Base-by-base conservation (phyloP, 2,329 filamentous ascomycete genomes). In the Seiridium cupressi region DNA sequence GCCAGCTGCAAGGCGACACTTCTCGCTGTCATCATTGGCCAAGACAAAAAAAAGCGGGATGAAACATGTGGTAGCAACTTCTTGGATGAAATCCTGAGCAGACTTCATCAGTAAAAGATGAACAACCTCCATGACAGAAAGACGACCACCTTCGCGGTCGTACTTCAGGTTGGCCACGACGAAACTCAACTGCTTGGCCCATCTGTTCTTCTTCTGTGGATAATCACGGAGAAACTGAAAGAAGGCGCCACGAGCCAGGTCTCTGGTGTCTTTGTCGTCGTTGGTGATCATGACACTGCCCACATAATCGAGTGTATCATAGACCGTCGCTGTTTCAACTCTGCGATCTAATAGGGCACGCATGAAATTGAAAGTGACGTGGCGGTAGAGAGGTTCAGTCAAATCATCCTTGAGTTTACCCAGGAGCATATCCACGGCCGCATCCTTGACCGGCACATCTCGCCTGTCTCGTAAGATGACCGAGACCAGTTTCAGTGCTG, bases 211-310 rank as follows among this genome's bases (percentile, higher is more conserved):
- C 69, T 90, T 92, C 73, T 98, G 95, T 0, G 95, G 94, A 70
- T 97, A 99, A 58, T 97, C 93, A 65, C 93, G 87, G 59, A 99
- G 79, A 77, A 99, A 99, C 66, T 97, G 92, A 74, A 97, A 90
- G 75, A 96, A 99, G 11, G 92, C 90, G 26, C 92, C 92, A 60
- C 95, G 85, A 11, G 94, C 93, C 44, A 96, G 81, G 72, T 97
- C 92, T 57, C 95, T 86, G 2, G 94, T 94, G 64, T 90, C 88
- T 66, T 90, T 90, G 66, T 96, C 93, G 63, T 97, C 92, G 71
- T 98, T 98, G 49, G 91, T 97, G 60, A 99, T 90, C 93, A 98
- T 98, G 73, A 97, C 90, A 3, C 86, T 89, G 51, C 92, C 92
- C 36, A 96, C 89, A 68, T 93, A 89, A 72, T 99, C 95, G 64